Evolutionary conservation across 805 yeast species (phyloP).

Genomic region (Clavispora fructus): DNA sequence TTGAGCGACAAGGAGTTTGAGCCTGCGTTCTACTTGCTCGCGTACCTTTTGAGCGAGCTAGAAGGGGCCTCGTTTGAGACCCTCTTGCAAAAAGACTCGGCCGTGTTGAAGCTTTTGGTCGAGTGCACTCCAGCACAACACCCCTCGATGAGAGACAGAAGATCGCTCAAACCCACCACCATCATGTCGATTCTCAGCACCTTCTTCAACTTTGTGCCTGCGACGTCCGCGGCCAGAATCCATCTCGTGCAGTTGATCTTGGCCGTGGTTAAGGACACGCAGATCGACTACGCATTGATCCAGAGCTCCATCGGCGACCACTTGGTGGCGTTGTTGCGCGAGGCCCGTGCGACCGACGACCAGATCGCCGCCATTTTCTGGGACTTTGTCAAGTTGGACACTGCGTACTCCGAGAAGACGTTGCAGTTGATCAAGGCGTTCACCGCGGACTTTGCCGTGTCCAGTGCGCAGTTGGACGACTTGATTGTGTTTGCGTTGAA

Average conservation of each 20-base stretch:
- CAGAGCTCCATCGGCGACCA: slow-evolving; percentile 32
- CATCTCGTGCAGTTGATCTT: slow-evolving; percentile 28
- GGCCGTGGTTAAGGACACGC: slow-evolving; percentile 23
- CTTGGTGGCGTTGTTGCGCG: slow-evolving; percentile 32
- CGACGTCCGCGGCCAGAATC: slow-evolving; percentile 26
- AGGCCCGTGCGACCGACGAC: slow-evolving; percentile 25
- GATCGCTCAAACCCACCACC: slow-evolving; percentile 36
- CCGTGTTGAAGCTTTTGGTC: slow-evolving; percentile 24
- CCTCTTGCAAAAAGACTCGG: slow-evolving; percentile 21
- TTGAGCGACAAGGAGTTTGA: slow-evolving; percentile 42
- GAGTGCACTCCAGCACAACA: slow-evolving; percentile 31
- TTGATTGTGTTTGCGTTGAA: slow-evolving; percentile 34
- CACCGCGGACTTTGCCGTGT: slow-evolving; percentile 22
- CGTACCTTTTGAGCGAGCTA: slow-evolving; percentile 30
- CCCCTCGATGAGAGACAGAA: slow-evolving; percentile 41
- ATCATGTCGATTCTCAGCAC: slow-evolving; percentile 37
- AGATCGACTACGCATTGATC: slow-evolving; percentile 28
- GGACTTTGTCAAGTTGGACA: slow-evolving; percentile 34
- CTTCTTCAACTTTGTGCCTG: slow-evolving; percentile 38
- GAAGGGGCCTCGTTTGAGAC: slow-evolving; percentile 19
- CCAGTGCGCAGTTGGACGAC: slow-evolving; percentile 21
- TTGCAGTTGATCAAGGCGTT: slow-evolving; percentile 33
- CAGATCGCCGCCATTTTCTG: slow-evolving; percentile 30
- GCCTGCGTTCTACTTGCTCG: slow-evolving; percentile 38
- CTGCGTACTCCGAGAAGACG: slow-evolving; percentile 22